Percentiles rank a stretch among this genome's conserved stretches.
Conservation (phyloP, 2,329 filamentous ascomycete species). For the Hypomyces perniciosus region DNA sequence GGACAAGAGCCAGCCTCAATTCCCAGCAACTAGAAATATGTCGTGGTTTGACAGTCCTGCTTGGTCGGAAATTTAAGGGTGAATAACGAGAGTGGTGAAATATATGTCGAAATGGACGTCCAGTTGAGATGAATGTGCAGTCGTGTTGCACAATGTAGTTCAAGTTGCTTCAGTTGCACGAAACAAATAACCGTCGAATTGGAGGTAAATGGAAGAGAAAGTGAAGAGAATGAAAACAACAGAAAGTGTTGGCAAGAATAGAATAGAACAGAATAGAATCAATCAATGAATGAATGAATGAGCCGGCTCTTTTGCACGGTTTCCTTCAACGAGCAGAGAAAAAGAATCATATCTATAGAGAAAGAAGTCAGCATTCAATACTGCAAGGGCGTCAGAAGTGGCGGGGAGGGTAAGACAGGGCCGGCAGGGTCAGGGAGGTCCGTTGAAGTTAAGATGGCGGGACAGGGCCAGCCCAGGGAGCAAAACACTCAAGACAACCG, state of each 20-base stretch:
- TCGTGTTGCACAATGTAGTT: neutral
- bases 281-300: neutral
- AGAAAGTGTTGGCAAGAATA: neutral
- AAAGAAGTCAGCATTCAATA: too few species aligned
- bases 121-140: neutral
- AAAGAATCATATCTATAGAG: neutral
- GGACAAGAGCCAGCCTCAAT: too few species aligned
- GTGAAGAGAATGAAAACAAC: constrained; percentile 1
- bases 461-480: too few species aligned
- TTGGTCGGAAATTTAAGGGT: neutral
- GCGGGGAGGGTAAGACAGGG: too few species aligned
- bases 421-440: too few species aligned
- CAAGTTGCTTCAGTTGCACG: constrained; percentile 9
- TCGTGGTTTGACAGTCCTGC: too few species aligned
- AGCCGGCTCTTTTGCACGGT: neutral
- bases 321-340: neutral
- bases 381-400: neutral
- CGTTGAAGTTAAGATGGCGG: too few species aligned
- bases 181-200: neutral
- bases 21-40: too few species aligned
- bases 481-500: too few species aligned
- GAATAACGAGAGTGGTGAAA: neutral
- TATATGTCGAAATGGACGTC: neutral
- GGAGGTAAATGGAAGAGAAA: neutral
- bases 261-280: neutral